Conservation (phyloP, 2,329 filamentous ascomycete species). For the Lachnellula arida region DNA sequence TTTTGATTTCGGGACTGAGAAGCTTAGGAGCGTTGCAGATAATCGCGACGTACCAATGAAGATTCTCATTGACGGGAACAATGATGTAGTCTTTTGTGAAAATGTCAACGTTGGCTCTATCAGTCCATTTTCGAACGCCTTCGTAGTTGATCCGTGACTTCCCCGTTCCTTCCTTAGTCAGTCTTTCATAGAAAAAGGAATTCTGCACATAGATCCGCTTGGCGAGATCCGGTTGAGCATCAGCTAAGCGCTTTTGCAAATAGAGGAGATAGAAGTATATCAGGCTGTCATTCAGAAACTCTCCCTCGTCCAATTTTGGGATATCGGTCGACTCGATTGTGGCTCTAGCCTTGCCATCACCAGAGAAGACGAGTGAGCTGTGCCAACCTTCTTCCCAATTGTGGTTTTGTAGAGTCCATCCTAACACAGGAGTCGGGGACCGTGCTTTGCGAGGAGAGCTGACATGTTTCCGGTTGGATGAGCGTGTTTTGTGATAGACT, state of each 20-base stretch:
- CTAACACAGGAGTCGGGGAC: constrained; percentile 21
- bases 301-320: constrained; percentile 69
- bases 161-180: constrained; percentile 56
- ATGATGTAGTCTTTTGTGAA: constrained; percentile 85
- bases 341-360: constrained; percentile 53
- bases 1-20: constrained; percentile 29
- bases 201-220: constrained; percentile 82
- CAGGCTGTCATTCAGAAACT: constrained; percentile 90
- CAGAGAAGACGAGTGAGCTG: constrained; percentile 57
- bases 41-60: constrained; percentile 93
- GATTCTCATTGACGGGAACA: constrained; percentile 82
- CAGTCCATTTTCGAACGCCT: constrained; percentile 81
- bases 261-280: constrained; percentile 83
- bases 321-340: constrained; percentile 71
- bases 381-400: constrained; percentile 50
- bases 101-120: constrained; percentile 65
- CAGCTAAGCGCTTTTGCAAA: constrained; percentile 57
- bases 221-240: constrained; percentile 49
- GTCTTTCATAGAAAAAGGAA: constrained; percentile 81
- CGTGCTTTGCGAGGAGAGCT: background rate
- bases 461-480: constrained; percentile 6
- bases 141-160: constrained; percentile 71
- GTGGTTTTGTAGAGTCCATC: constrained; percentile 49
- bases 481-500: constrained; percentile 2
- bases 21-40: constrained; percentile 81